A percentile compares a stretch with the other conserved stretches of the same genome.
Conservation (phyloP, 1,284 basidiomycete species). For the Ustilago sp. region DNA sequence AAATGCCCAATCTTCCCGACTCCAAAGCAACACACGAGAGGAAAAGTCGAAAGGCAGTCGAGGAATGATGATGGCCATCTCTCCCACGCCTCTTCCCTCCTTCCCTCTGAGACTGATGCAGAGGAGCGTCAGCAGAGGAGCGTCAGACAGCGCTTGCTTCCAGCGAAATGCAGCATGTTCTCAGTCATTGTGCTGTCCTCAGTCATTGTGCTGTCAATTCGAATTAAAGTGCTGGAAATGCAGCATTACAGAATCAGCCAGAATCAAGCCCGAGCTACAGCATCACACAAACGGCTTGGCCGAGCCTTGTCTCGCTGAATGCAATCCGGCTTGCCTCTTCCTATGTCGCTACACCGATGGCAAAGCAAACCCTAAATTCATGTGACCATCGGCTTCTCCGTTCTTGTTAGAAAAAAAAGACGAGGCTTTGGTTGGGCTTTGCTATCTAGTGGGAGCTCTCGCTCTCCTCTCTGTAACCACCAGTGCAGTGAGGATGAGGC, state of each 20-base stretch:
- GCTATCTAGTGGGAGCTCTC: background rate
- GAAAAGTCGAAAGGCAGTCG: background rate
- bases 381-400: slow-evolving; percentile 6
- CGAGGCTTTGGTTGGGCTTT: background rate
- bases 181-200: too few relatives aligned
- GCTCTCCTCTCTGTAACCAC: background rate
- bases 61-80: background rate
- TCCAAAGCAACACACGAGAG: slow-evolving; percentile 19
- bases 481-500: background rate
- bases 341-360: background rate
- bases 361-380: background rate
- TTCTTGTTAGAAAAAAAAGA: background rate
- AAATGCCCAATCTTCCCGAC: slow-evolving; percentile 7
- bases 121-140: slow-evolving; percentile 1
- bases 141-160: background rate
- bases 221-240: too few relatives aligned
- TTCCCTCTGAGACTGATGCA: background rate
- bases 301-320: slow-evolving; percentile 8
- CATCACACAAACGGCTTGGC: background rate
- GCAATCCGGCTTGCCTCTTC: background rate
- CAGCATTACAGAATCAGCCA: too few relatives aligned
- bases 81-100: background rate
- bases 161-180: background rate
- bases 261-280: slow-evolving; percentile 13
- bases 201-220: too few relatives aligned